These are phyloP conservation scores for Pseudozyma thailandica DNA, from an alignment of 1,284 basidiomycete genomes.

Conservation along the genomic window DNA sequence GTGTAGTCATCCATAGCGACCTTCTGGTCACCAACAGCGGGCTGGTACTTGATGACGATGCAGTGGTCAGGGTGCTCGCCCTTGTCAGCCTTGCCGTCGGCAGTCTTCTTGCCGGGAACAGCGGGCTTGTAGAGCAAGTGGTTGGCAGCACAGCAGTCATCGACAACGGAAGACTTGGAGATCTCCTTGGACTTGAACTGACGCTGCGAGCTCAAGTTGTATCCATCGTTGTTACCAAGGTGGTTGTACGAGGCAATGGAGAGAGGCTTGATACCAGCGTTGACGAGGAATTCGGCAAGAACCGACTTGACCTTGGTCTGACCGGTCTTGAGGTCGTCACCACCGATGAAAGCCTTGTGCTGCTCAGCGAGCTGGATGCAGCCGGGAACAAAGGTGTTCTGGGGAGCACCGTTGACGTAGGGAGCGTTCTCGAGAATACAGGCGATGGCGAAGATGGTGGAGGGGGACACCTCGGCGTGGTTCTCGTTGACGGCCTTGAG, in stretches of 20 bases:
- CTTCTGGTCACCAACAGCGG: conserved; percentile 89
- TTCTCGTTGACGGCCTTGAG: conserved; percentile 83
- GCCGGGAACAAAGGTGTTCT: conserved; percentile 99
- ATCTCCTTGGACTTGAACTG: conserved; percentile 97
- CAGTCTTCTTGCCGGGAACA: conserved; percentile 59
- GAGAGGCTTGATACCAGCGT: conserved; percentile 97
- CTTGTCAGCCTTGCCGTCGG: conserved; percentile 73
- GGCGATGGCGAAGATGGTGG: conserved; percentile 93
- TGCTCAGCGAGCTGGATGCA: conserved; percentile 91
- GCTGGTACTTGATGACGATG: conserved; percentile 76
- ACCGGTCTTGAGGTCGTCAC: conserved; percentile 89
- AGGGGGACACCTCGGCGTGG: conserved; percentile 92
- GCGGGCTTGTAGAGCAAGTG: conserved; percentile 86
- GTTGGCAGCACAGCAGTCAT: conserved; percentile 78
- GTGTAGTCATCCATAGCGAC: conserved; percentile 97
- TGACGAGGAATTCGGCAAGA: conserved; percentile 96
- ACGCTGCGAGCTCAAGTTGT: conserved; percentile 86
- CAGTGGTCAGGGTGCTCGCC: conserved; percentile 97
- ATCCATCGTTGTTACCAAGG: conserved; percentile 96
- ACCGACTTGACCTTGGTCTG: conserved; percentile 78
- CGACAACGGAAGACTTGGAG: conserved; percentile 90
- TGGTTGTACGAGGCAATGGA: conserved; percentile 98
- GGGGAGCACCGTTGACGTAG: conserved; percentile 97
- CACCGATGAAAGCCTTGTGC: conserved; percentile 90
- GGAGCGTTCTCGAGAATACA: conserved; percentile 94